phyloP scores from a whole-genome alignment of 1,284 basidiomycete genomes.

The Sporisorium scitamineum region DNA sequence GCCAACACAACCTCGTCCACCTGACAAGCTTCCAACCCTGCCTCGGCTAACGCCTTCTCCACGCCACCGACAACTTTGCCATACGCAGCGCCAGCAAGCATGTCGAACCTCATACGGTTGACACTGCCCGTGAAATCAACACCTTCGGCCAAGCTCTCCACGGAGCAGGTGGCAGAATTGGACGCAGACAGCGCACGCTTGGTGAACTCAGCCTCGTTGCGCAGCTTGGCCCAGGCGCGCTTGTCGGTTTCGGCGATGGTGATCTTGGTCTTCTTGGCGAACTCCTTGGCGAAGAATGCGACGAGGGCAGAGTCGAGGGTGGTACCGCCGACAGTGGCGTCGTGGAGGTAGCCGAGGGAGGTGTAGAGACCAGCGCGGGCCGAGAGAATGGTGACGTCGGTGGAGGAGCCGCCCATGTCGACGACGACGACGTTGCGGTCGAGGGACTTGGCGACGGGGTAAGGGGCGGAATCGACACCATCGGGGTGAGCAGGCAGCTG shows the following conservation, averaged over 20 bases:
- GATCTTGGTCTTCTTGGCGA: slow-evolving; percentile 94
- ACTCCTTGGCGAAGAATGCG: slow-evolving; percentile 94
- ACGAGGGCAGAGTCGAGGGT: slow-evolving; percentile 85
- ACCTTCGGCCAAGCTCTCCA: slow-evolving; percentile 95
- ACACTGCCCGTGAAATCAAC: slow-evolving; percentile 91
- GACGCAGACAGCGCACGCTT: slow-evolving; percentile 93
- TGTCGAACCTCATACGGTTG: slow-evolving; percentile 93
- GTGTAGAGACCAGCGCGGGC: slow-evolving; percentile 74
- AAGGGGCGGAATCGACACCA: slow-evolving; percentile 68
- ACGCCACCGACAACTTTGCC: slow-evolving; percentile 77
- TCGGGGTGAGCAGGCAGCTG: slow-evolving; percentile 65
- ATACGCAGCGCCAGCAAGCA: slow-evolving; percentile 83
- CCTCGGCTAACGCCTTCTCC: slow-evolving; percentile 75
- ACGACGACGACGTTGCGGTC: slow-evolving; percentile 75
- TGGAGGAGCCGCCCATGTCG: slow-evolving; percentile 75
- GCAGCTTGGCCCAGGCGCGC: slow-evolving; percentile 91
- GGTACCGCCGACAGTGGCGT: slow-evolving; percentile 74
- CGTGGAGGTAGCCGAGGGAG: slow-evolving; percentile 72
- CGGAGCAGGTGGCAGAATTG: slow-evolving; percentile 85
- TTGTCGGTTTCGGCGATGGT: slow-evolving; percentile 74
- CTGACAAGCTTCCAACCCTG: slow-evolving; percentile 79
- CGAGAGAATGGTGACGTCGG: slow-evolving; percentile 72
- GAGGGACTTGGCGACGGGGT: slow-evolving; percentile 71
- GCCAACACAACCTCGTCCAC: slow-evolving; percentile 87
- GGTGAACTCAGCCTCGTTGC: slow-evolving; percentile 92